Evolutionary conservation across 2,329 filamentous ascomycete genomes (phyloP).

Genomic region (Fonsecaea nubica): DNA sequence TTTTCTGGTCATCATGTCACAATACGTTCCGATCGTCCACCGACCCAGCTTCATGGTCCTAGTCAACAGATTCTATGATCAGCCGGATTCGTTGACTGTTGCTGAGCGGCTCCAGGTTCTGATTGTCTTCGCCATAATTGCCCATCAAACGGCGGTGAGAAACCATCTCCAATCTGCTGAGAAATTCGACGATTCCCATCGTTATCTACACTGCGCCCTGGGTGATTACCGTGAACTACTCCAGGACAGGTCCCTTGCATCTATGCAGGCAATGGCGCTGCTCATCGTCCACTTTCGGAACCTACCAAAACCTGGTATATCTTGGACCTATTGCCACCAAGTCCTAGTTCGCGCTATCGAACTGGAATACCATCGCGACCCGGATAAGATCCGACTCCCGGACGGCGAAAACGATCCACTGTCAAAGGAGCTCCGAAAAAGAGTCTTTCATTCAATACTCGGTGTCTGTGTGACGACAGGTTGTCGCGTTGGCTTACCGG

Average conservation of each 20-base stretch:
- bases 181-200: slow-evolving; percentile 68
- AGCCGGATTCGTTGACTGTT: slow-evolving; percentile 64
- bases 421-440: slow-evolving; percentile 77
- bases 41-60: slow-evolving; percentile 73
- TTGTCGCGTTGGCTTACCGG: slow-evolving; percentile 77
- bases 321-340: slow-evolving; percentile 70
- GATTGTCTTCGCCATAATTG: slow-evolving; percentile 79
- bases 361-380: slow-evolving; percentile 75
- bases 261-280: slow-evolving; percentile 75
- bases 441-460: slow-evolving; percentile 77
- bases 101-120: slow-evolving; percentile 75
- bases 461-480: slow-evolving; percentile 71
- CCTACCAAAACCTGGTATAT: slow-evolving; percentile 79
- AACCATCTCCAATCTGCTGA: slow-evolving; percentile 66
- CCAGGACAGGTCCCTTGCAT: slow-evolving; percentile 65
- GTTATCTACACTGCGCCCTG: slow-evolving; percentile 78
- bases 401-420: slow-evolving; percentile 57
- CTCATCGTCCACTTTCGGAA: slow-evolving; percentile 75
- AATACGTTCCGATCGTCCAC: slow-evolving; percentile 78
- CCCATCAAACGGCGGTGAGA: slow-evolving; percentile 76
- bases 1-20: slow-evolving; percentile 75
- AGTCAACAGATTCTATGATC: slow-evolving; percentile 75
- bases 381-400: slow-evolving; percentile 61
- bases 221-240: slow-evolving; percentile 71
- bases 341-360: slow-evolving; percentile 75